Percentiles rank a stretch among this genome's conserved stretches.
Conservation (phyloP, 768 basidiomycete genomes). For the Psilocybe cyanescens region DNA sequence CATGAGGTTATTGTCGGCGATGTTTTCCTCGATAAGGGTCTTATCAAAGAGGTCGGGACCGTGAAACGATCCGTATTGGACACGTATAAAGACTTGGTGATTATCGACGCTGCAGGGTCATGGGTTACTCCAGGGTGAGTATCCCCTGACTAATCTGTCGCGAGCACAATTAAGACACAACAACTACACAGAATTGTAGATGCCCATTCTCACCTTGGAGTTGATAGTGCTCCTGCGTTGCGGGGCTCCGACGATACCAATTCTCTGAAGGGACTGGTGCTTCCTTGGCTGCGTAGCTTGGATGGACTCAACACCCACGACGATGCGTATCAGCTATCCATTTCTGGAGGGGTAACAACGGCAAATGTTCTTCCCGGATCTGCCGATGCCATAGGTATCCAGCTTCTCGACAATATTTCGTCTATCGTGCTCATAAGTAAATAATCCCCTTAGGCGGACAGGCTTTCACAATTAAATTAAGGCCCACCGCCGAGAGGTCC, state of each 20-base stretch:
- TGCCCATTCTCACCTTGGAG: constrained; percentile 60
- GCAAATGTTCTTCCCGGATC: constrained; percentile 76
- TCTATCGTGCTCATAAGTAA: constrained; percentile 1
- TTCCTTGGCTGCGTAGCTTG: constrained; percentile 67
- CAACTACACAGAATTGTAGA: constrained; percentile 34
- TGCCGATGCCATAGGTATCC: constrained; percentile 59
- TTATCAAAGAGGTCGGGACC: constrained; percentile 56
- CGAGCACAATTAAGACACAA: not conserved
- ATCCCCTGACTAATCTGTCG: not conserved
- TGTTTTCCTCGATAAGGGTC: constrained; percentile 60
- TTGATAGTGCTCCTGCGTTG: constrained; percentile 32
- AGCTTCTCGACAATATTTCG: not conserved
- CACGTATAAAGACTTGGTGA: constrained; percentile 32
- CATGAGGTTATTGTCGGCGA: constrained; percentile 60
- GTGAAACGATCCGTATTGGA: constrained; percentile 30
- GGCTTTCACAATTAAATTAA: constrained; percentile 81
- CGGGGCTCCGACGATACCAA: constrained; percentile 53
- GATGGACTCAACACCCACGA: constrained; percentile 83
- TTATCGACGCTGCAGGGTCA: constrained; percentile 59
- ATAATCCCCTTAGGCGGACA: constrained; percentile 61
- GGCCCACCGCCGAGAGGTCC: constrained; percentile 72
- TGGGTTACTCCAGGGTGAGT: constrained; percentile 75
- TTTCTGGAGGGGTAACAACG: constrained; percentile 82
- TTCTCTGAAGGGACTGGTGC: constrained; percentile 45
- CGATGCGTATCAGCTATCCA: constrained; percentile 62